Conservation (phyloP, 2,329 filamentous ascomycete genomes). For the Penicillium sp. region DNA sequence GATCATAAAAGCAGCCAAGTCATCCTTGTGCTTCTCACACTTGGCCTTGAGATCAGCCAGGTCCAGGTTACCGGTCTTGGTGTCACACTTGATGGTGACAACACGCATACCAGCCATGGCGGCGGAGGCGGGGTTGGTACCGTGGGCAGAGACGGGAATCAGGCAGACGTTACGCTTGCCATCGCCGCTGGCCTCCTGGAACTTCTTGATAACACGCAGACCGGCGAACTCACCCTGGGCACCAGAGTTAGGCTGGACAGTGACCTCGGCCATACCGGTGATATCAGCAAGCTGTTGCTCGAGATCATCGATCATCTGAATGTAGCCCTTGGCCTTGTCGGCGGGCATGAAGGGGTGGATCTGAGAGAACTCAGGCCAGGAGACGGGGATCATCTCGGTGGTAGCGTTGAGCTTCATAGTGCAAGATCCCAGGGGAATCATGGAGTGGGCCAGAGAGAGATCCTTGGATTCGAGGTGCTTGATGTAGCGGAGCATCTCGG, state of each 20-base stretch:
- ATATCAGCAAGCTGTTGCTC: constrained; percentile 76
- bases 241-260: constrained; percentile 92
- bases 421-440: constrained; percentile 96
- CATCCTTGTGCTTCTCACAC: constrained; percentile 82
- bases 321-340: constrained; percentile 69
- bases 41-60: constrained; percentile 83
- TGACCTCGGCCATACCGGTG: constrained; percentile 88
- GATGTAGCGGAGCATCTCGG: constrained; percentile 91
- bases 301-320: constrained; percentile 71
- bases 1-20: constrained; percentile 92
- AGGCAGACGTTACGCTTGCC: constrained; percentile 83
- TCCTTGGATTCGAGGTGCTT: constrained; percentile 93
- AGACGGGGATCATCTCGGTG: constrained; percentile 87
- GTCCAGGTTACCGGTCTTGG: constrained; percentile 85
- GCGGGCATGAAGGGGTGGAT: constrained; percentile 79
- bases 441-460: constrained; percentile 89
- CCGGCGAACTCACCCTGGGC: constrained; percentile 95
- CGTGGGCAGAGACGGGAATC: constrained; percentile 93
- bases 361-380: constrained; percentile 73
- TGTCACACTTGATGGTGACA: constrained; percentile 88
- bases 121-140: constrained; percentile 92
- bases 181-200: constrained; percentile 69
- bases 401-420: constrained; percentile 98
- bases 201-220: constrained; percentile 84
- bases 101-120: constrained; percentile 97